phyloP scores from a whole-genome alignment of 768 basidiomycete genomes.

The Fomitopsis pulvina region DNA sequence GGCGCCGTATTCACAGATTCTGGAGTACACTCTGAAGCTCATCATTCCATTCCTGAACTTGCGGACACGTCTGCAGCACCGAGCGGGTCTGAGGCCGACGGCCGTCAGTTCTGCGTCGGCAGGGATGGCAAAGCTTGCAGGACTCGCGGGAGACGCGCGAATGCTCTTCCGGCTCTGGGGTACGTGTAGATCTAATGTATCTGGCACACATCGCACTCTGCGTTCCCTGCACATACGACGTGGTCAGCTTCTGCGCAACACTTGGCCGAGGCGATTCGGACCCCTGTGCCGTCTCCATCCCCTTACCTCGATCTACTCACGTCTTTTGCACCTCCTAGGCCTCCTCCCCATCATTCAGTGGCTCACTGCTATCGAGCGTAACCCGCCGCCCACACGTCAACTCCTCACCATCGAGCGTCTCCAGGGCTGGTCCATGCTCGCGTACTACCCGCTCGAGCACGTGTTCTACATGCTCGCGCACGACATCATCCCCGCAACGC shows the following conservation, averaged over 20 bases:
- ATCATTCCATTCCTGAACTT: conserved; percentile 57
- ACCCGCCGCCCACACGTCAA: conserved; percentile 59
- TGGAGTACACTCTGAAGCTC: conserved; percentile 70
- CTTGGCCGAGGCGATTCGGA: background rate
- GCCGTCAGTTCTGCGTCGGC: conserved; percentile 49
- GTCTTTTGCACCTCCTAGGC: conserved; percentile 32
- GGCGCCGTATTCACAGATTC: conserved; percentile 41
- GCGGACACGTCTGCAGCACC: conserved; percentile 64
- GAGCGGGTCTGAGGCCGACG: conserved; percentile 48
- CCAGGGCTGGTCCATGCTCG: conserved; percentile 74
- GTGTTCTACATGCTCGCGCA: conserved; percentile 60
- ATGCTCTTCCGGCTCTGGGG: conserved; percentile 79
- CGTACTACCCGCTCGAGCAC: conserved; percentile 76
- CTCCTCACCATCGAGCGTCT: conserved; percentile 74
- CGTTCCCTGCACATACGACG: background rate
- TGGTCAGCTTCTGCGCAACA: background rate
- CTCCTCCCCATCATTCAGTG: conserved; percentile 76
- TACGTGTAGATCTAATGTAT: no score
- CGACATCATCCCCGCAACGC: conserved; percentile 49
- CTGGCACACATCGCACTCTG: background rate
- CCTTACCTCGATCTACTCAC: no score
- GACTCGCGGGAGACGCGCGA: conserved; percentile 58
- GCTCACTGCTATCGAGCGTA: conserved; percentile 71
- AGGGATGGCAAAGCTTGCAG: conserved; percentile 46
- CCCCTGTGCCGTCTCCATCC: no score